Base-by-base conservation (phyloP, 176 grass and related monocot genomes). In the Avena atlantica region DNA sequence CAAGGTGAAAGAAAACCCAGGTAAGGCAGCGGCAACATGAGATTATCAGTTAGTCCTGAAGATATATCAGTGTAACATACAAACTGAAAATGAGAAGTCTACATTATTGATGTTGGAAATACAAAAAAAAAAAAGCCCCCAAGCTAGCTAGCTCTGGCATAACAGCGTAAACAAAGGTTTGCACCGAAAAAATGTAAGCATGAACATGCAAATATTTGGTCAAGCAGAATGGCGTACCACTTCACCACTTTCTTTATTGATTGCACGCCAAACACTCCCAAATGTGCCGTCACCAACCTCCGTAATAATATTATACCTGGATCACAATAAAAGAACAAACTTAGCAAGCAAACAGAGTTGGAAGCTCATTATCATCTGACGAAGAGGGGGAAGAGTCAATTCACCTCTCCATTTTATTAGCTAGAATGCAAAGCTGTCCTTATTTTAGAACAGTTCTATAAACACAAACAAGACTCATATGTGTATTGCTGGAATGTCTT, bases 211-310 rank as follows among this genome's bases (percentile, higher is more conserved):
- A 78, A 83, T 5, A 92, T 8, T 2, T 52, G 69, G 23, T 66
- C 51, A 81, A 83, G 83, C 16, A 56, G 24, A 89, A 49, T 79
- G 24, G 81, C 90, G 62, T 96, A 99, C 97, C 89, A 96, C 89
- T 93, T 96, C 97, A 34, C 91, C 81, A 70, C 85, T 96, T 81
- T 99, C 92, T 82, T 96, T 99, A 84, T 93, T 93, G 90, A 94
- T 87, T 64, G 97, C 97, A 20, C 91, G 86, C 92, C 92, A 99
- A 84, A 99, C 97, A 92, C 89, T 99, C 55, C 97, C 97, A 92
- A 99, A 99, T 36, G 97, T 97, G 66, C 97, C 94, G 7, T 99
- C 97, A 79, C 97, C 97, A 83, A 99, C 97, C 86, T 99, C 97
- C 84, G 93, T 94, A 58, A 99, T 92, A 89, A 94, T 87, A 15